Evolutionary conservation across 176 grass and related monocot species (phyloP).

Genomic region (Zoysia pacifica): DNA sequence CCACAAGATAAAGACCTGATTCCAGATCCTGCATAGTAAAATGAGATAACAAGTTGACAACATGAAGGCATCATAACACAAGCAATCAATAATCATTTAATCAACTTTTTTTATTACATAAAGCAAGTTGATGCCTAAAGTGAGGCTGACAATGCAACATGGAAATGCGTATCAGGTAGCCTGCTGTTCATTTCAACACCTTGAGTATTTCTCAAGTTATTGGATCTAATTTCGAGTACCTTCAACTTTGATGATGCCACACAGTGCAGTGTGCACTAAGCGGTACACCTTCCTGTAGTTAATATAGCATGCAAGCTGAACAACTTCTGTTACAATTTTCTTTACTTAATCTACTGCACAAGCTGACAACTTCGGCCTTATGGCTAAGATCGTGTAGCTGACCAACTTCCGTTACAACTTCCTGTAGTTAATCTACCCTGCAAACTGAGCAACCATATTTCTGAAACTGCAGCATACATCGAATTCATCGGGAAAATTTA

Average conservation of each 20-base stretch:
- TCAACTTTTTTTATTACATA: too few species aligned
- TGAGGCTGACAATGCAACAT: too few species aligned
- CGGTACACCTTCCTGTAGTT: neutral
- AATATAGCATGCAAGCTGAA: neutral
- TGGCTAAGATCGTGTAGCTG: too few species aligned
- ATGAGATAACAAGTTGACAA: constrained; percentile 8
- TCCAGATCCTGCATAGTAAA: constrained; percentile 58
- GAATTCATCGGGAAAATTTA: too few species aligned
- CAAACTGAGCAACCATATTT: too few species aligned
- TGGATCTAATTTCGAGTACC: neutral
- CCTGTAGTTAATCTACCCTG: too few species aligned
- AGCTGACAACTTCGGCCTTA: too few species aligned
- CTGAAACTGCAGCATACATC: too few species aligned
- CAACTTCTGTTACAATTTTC: neutral
- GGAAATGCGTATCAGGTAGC: neutral
- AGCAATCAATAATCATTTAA: neutral
- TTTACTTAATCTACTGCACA: too few species aligned
- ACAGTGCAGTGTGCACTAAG: constrained; percentile 4
- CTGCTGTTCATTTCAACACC: neutral
- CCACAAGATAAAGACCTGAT: constrained; percentile 87
- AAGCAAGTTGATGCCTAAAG: neutral
- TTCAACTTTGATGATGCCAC: neutral
- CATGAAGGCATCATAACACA: constrained; percentile 1
- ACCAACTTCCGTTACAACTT: too few species aligned
- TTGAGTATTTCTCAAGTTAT: neutral